Evolutionary conservation across 2,329 filamentous ascomycete species (phyloP), one percentile per base, ranked within the genome.

Genomic region (Tolypocladium amazonense): DNA sequence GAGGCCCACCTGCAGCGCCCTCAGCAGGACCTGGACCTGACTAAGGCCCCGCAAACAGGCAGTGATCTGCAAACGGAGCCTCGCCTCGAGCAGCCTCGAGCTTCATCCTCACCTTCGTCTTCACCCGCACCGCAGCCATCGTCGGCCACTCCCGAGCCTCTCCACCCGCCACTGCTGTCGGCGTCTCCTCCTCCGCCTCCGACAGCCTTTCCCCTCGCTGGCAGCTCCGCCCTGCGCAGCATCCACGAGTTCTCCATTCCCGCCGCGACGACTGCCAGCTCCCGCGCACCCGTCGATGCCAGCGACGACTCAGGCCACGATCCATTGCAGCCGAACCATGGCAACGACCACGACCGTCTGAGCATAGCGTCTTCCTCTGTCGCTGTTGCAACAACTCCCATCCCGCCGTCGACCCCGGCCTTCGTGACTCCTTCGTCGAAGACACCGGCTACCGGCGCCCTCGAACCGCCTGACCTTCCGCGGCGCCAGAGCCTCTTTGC

Each of bases 401-500:
- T 61, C 57, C 67, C 70, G 56, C 72, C 61, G 61, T 69, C 62
- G 14, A 58, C 65, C 33, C 58, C 61, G 50, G 47, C 56, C 39
- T 27, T 58, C 27, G 60, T 57, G 18, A 58, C 62, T 33, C 65
- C 66, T 20, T 65, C 65, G 4, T 59, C 63, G 37, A 23, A 20
- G 52, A 57, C 56, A 14, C 45, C 62, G 61, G 35, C 53, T 61
- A 23, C 64, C 65, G 47, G 65, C 63, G 58, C 61, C 64, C 41
- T 65, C 60, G 33, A 64, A 66, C 20, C 67, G 64, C 56, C 57
- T 63, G 53, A 61, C 45, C 52, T 58, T 45, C n/a, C 50, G 57
- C 61, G 69, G 37, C 69, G 69, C 57, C 71, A 73, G 61, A 73
- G 71, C 63, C 68, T 72, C 54, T 63, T 73, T 23, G 71, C 73